These are phyloP conservation scores for Agaricales sp. DNA, from an alignment of 1,284 basidiomycete genomes.

Conservation along the genomic window DNA sequence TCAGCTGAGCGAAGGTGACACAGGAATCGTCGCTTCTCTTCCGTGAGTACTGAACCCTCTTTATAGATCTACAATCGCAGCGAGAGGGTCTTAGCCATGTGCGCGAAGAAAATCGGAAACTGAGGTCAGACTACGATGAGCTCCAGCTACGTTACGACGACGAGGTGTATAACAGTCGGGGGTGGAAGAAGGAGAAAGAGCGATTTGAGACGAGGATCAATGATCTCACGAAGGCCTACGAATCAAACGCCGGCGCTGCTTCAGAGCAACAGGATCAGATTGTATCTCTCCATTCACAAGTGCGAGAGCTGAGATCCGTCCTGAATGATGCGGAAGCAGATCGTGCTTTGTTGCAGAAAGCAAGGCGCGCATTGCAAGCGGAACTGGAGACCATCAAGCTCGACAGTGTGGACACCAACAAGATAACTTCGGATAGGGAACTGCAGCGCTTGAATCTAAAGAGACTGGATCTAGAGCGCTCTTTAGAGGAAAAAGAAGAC, in stretches of 20 bases:
- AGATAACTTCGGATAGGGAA: conserved; percentile 64
- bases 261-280: conserved; percentile 79
- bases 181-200: conserved; percentile 83
- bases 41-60: too few species aligned
- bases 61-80: conserved; percentile 61
- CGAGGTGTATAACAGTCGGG: conserved; percentile 65
- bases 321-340: conserved; percentile 82
- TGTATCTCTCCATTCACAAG: conserved; percentile 73
- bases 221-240: conserved; percentile 71
- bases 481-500: conserved; percentile 70
- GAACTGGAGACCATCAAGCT: conserved; percentile 74
- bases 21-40: too few species aligned
- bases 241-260: conserved; percentile 63
- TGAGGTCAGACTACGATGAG: conserved; percentile 69
- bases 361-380: conserved; percentile 69
- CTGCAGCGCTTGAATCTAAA: conserved; percentile 65
- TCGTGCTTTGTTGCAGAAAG: conserved; percentile 68
- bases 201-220: conserved; percentile 73
- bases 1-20: conserved; percentile 70
- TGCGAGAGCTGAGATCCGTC: conserved; percentile 69
- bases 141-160: conserved; percentile 69
- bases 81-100: conserved; percentile 64
- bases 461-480: conserved; percentile 74
- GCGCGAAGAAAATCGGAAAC: conserved; percentile 71
- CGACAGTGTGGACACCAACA: conserved; percentile 61